Conservation (phyloP, 2,329 filamentous ascomycete genomes). For the Lachnellula cervina region DNA sequence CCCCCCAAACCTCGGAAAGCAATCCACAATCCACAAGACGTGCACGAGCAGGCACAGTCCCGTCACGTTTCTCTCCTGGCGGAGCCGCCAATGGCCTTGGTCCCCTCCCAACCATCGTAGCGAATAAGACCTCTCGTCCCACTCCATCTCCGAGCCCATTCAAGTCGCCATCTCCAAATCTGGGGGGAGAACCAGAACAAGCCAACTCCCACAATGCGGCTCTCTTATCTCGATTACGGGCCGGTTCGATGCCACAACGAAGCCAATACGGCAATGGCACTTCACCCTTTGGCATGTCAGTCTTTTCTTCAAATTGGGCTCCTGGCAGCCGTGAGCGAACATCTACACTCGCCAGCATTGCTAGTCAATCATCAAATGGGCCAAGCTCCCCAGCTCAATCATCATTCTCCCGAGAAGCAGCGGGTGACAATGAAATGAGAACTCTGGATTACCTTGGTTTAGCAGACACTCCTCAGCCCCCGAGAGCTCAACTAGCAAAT, state of each 20-base stretch:
- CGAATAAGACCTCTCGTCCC: conserved; percentile 73
- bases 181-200: conserved; percentile 42
- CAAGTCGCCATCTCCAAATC: conserved; percentile 59
- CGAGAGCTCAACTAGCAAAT: conserved; percentile 66
- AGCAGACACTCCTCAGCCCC: conserved; percentile 84
- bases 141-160: conserved; percentile 87
- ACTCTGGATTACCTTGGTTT: conserved; percentile 94
- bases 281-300: conserved; percentile 77
- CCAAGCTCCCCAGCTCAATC: conserved; percentile 84
- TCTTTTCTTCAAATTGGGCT: conserved; percentile 86
- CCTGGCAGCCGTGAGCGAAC: conserved; percentile 69
- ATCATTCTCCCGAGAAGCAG: conserved; percentile 78
- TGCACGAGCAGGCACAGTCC: conserved; percentile 90
- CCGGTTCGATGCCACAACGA: conserved; percentile 90
- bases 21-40: conserved; percentile 64
- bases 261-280: conserved; percentile 58
- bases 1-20: conserved; percentile 61
- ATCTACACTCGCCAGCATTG: conserved; percentile 74
- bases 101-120: conserved; percentile 49
- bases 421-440: conserved; percentile 79
- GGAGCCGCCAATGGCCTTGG: conserved; percentile 52
- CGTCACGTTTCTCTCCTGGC: conserved; percentile 83
- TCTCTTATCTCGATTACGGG: conserved; percentile 77
- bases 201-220: conserved; percentile 57
- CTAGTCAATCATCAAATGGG: conserved; percentile 86